Evolutionary conservation across 2,329 filamentous ascomycete species (phyloP).

Genomic region (Torrubiellomyces zombiae): DNA sequence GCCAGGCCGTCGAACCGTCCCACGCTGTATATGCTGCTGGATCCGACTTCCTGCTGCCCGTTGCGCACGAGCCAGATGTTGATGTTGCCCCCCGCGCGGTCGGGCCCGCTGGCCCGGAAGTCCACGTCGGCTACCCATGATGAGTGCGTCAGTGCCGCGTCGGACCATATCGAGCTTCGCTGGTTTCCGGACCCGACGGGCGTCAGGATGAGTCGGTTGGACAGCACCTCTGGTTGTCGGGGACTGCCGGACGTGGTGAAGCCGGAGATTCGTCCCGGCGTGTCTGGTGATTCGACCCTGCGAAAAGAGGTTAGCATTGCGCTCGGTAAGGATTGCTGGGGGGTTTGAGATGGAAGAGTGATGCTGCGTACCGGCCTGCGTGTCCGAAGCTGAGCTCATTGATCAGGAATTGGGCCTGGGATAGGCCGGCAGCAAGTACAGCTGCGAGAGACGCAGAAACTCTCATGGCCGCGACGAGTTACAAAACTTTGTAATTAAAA

Average conservation of each 20-base stretch:
- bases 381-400: conserved; percentile 67
- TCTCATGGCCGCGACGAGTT: too few relatives aligned
- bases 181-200: conserved; percentile 75
- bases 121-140: conserved; percentile 73
- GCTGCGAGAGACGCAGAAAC: conserved; percentile 19
- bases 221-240: conserved; percentile 47
- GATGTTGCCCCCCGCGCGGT: conserved; percentile 73
- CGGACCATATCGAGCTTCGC: conserved; percentile 68
- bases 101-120: conserved; percentile 74
- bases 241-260: conserved; percentile 39
- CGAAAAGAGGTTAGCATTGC: too few relatives aligned
- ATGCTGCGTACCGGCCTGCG: conserved; percentile 36
- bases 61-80: conserved; percentile 82
- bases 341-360: too few relatives aligned
- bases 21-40: conserved; percentile 69
- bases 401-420: conserved; percentile 49
- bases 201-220: conserved; percentile 83
- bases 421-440: conserved; percentile 28
- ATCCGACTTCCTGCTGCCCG: conserved; percentile 46
- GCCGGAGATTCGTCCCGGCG: conserved; percentile 32
- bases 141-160: conserved; percentile 40
- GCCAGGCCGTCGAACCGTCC: conserved; percentile 80
- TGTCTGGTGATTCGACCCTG: too few relatives aligned
- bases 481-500: too few relatives aligned
- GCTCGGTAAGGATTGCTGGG: too few relatives aligned